Percentiles rank a stretch among this genome's conserved stretches.
phyloP scores from a whole-genome alignment of 2,329 filamentous ascomycete species.

The Cercospora citrullina region DNA sequence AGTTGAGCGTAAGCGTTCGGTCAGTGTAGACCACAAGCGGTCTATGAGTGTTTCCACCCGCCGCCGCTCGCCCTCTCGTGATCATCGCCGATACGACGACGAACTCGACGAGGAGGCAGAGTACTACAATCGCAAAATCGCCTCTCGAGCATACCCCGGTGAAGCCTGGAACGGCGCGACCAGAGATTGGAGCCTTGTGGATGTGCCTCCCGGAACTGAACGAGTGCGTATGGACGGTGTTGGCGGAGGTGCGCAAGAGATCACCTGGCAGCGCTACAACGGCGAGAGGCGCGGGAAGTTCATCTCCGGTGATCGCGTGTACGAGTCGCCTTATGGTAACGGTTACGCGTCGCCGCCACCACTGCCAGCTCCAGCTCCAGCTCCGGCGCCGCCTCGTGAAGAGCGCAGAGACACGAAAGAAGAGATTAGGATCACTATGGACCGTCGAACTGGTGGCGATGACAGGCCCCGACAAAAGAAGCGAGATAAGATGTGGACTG shows the following conservation, averaged over 20 bases:
- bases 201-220: constrained; percentile 80
- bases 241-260: constrained; percentile 72
- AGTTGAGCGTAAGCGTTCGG: constrained; percentile 38
- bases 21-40: constrained; percentile 26
- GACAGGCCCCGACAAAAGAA: constrained; percentile 29
- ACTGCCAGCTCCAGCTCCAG: constrained; percentile 22
- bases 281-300: constrained; percentile 75
- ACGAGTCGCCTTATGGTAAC: constrained; percentile 47
- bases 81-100: constrained; percentile 54
- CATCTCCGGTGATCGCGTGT: constrained; percentile 63
- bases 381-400: constrained; percentile 26
- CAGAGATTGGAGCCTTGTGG: constrained; percentile 76
- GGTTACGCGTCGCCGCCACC: constrained; percentile 29
- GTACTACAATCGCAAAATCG: constrained; percentile 66
- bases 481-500: constrained; percentile 75
- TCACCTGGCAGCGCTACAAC: constrained; percentile 77
- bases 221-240: constrained; percentile 78
- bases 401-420: constrained; percentile 49
- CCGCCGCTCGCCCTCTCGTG: constrained; percentile 40
- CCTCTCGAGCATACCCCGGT: constrained; percentile 67
- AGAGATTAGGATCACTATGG: constrained; percentile 44
- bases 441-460: constrained; percentile 17
- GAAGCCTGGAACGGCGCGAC: constrained; percentile 74
- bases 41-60: constrained; percentile 35
- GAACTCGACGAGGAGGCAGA: constrained; percentile 58